These are phyloP conservation scores for Coffea canephora DNA, from an alignment of 257 asterid species.

Conservation along the genomic window DNA sequence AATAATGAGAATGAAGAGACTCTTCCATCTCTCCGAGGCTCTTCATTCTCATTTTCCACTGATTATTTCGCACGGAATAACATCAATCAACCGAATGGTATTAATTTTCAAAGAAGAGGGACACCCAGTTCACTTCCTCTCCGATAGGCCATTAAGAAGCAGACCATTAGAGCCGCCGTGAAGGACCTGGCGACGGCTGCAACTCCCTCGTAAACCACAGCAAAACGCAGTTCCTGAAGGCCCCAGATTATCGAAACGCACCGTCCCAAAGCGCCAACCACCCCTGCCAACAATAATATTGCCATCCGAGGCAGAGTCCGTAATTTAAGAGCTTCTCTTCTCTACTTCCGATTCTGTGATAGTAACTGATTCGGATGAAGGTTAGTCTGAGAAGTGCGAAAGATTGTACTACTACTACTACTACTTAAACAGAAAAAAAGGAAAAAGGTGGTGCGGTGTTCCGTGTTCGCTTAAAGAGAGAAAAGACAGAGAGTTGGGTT, in stretches of 20 bases:
- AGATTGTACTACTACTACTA: too few relatives aligned
- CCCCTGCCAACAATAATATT: not conserved
- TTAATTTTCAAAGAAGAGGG: not conserved
- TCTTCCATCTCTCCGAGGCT: not conserved
- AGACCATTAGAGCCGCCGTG: constrained; percentile 2
- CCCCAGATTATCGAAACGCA: constrained; percentile 20
- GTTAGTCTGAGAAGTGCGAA: not conserved
- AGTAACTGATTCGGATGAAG: not conserved
- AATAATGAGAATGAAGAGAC: too few relatives aligned
- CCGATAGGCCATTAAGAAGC: not conserved
- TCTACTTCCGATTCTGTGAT: not conserved
- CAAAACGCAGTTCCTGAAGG: constrained; percentile 21
- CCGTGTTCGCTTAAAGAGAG: not conserved
- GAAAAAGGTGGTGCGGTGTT: not conserved
- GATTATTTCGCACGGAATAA: not conserved
- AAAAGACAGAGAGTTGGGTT: not conserved
- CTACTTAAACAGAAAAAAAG: too few relatives aligned
- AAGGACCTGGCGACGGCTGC: not conserved
- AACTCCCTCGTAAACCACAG: constrained; percentile 12
- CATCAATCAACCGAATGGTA: not conserved
- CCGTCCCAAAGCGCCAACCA: constrained; percentile 5
- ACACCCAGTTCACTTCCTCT: constrained; percentile 1
- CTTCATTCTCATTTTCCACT: not conserved
- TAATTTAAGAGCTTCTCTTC: not conserved
- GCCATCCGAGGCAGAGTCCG: not conserved